These are phyloP conservation scores for Leptographium radiaticola DNA, from an alignment of 2,329 filamentous ascomycete species.

Conservation along the genomic window DNA sequence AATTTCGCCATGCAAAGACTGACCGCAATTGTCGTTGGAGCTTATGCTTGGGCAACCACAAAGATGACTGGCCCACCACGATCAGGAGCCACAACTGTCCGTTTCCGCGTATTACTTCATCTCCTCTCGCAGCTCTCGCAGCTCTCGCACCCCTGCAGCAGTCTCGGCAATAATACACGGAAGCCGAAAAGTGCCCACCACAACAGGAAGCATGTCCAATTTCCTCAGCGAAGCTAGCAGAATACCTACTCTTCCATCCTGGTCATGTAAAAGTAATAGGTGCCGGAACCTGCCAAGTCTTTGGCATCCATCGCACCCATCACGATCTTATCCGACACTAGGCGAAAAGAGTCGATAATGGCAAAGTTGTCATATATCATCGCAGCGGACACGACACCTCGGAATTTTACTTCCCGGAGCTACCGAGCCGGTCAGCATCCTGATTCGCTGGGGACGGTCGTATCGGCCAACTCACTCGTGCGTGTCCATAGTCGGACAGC, in stretches of 20 bases:
- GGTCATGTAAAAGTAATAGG: neutral
- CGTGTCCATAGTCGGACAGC: neutral
- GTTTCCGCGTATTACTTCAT: no score
- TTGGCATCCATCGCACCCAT: slow-evolving; percentile 1
- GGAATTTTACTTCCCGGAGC: neutral
- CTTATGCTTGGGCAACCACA: no score
- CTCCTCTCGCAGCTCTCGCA: no score
- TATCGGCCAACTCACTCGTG: neutral
- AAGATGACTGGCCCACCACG: no score
- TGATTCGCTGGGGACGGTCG: neutral
- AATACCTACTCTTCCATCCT: neutral
- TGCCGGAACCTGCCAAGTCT: neutral
- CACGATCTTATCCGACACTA: neutral
- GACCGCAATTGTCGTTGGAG: no score
- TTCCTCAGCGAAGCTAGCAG: no score
- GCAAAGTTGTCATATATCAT: neutral
- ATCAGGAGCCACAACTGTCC: no score
- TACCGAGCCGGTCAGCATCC: neutral
- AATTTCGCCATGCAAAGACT: no score
- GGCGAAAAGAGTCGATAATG: neutral
- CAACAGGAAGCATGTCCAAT: no score
- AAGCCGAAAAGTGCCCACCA: no score
- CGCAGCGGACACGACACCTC: neutral
- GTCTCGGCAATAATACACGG: no score
- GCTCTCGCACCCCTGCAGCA: no score